Evolutionary conservation across 2,329 filamentous ascomycete genomes (phyloP), one percentile per base, ranked within the genome.

Genomic region (Microsporum audouinii): DNA sequence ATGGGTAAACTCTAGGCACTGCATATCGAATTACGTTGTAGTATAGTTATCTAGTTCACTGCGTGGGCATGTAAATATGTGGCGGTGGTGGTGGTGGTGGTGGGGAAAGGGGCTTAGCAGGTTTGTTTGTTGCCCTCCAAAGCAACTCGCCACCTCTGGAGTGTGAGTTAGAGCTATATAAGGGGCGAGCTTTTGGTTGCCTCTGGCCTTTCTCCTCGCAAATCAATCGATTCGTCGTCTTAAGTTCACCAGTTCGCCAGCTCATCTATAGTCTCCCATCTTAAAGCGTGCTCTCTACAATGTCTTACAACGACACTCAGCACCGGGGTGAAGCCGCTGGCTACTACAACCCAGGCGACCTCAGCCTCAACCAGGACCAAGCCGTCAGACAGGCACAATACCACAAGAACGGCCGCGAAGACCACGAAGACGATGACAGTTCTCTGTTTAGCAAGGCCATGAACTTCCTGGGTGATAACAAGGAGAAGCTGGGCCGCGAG

Each of bases 401-500:
- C 61, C 57, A 61, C 29, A 57, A 60, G 14, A 38, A 49, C 10
- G 49, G 59, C 27, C 55, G 59, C 4, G 77, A 77, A n/a, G 69
- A 72, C 66, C 81, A 80, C 38, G 78, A 82, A 65, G 71, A 66
- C 56, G 66, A 63, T 36, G 60, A 63, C 39, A 60, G 60, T 3
- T 68, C 67, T 3, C 66, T 87, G 47, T 88, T 88, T 76, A 78
- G 75, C 64, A 76, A 72, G 23, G 84, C 82, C 0, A 70, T 87
- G 27, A 76, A 78, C 59, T 77, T 81, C 71, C 74, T 88, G 1
- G 71, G 75, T 14, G 79, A 83, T 64, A 78, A 81, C 69, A 78
- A 82, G 68, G 75, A 79, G 31, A 71, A 75, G 23, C 62, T 68
- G 2, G 70, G 77, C 43, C 73, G 79, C 43, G 77, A 82, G 60